Percentiles rank a stretch among this genome's conserved stretches.
phyloP scores from a whole-genome alignment of 768 basidiomycete genomes.

The Glaciozyma antarctica region DNA sequence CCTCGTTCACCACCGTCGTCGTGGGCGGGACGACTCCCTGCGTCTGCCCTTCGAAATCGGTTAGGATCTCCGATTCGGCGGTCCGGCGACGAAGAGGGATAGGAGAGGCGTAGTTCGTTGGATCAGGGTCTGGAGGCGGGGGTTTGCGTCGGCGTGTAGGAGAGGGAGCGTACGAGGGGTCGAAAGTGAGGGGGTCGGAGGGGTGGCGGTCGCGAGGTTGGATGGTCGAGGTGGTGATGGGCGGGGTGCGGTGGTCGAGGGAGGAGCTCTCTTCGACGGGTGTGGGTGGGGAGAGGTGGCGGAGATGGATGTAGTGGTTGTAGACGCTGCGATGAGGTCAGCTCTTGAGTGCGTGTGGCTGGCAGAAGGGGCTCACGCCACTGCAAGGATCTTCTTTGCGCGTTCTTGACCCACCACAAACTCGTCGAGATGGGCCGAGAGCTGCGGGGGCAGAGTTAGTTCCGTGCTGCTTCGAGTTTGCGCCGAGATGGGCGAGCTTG shows the following conservation, averaged over 20 bases:
- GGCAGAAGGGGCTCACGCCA: slow-evolving; percentile 62
- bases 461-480: no score
- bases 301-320: slow-evolving; percentile 87
- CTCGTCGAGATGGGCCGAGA: slow-evolving; percentile 12
- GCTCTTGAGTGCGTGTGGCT: no score
- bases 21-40: background rate
- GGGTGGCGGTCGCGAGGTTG: background rate
- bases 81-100: background rate
- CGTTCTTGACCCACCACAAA: slow-evolving; percentile 84
- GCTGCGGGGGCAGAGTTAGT: background rate
- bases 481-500: no score
- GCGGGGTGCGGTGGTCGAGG: background rate
- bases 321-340: slow-evolving; percentile 54
- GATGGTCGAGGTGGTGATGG: background rate
- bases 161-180: background rate
- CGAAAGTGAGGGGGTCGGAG: background rate
- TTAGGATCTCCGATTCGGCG: background rate
- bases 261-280: background rate
- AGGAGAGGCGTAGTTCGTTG: background rate
- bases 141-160: background rate
- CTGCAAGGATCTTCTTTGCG: slow-evolving; percentile 87
- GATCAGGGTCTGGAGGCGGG: background rate
- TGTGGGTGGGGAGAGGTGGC: slow-evolving; percentile 47
- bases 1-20: background rate
- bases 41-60: background rate